Percentiles rank a stretch among this genome's conserved stretches.
These are phyloP conservation scores for Psilocybe cyanescens DNA, from an alignment of 768 basidiomycete species.

Conservation along the genomic window DNA sequence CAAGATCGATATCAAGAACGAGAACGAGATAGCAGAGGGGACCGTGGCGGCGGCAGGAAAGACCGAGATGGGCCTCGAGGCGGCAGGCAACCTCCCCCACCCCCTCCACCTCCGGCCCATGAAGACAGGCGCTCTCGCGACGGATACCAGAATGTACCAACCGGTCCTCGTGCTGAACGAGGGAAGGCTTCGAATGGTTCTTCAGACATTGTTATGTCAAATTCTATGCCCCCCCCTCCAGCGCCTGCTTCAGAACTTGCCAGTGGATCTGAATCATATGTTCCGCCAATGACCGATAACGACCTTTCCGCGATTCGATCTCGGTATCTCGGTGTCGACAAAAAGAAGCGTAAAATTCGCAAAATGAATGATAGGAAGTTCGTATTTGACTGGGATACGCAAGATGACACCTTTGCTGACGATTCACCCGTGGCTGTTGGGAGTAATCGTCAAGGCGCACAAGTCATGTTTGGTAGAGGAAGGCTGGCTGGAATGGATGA, in stretches of 20 bases:
- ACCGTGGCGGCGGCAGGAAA: slow-evolving; percentile 41
- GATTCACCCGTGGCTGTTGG: slow-evolving; percentile 78
- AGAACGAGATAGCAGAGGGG: slow-evolving; percentile 40
- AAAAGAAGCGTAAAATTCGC: slow-evolving; percentile 92
- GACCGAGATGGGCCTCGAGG: slow-evolving; percentile 45
- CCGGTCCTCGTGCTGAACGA: slow-evolving; percentile 83
- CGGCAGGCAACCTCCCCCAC: slow-evolving; percentile 41
- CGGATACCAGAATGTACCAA: slow-evolving; percentile 74
- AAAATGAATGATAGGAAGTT: slow-evolving; percentile 97
- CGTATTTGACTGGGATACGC: slow-evolving; percentile 98
- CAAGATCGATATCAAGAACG: slow-evolving; percentile 54
- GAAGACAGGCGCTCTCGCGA: slow-evolving; percentile 39
- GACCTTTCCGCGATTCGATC: slow-evolving; percentile 87
- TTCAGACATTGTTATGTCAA: slow-evolving; percentile 32
- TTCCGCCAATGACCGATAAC: slow-evolving; percentile 75
- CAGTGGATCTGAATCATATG: slow-evolving; percentile 42
- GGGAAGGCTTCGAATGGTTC: slow-evolving; percentile 44
- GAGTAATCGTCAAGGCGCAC: slow-evolving; percentile 76
- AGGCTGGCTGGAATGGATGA: slow-evolving; percentile 89
- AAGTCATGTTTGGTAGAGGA: slow-evolving; percentile 88
- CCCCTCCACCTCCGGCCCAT: slow-evolving; percentile 27
- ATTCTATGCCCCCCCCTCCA: slow-evolving; percentile 58
- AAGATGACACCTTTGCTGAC: slow-evolving; percentile 89
- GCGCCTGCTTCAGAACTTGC: slow-evolving; percentile 29
- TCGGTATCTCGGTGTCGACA: slow-evolving; percentile 92